Conservation (phyloP, 345 rosid genomes). For the Turnera subulata region DNA sequence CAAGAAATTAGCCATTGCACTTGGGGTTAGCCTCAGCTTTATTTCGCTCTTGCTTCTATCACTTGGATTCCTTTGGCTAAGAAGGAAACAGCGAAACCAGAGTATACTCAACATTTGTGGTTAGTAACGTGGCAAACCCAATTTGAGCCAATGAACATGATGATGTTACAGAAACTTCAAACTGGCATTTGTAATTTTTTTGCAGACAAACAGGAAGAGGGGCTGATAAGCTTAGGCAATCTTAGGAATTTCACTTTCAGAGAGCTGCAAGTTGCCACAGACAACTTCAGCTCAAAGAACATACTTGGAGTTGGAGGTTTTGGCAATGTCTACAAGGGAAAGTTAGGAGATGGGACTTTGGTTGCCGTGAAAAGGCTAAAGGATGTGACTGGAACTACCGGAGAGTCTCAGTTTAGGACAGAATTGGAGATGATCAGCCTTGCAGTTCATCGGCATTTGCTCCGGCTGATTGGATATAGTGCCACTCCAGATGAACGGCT, state of each 20-base stretch:
- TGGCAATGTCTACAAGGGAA: slow-evolving; percentile 92
- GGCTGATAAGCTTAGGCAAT: slow-evolving; percentile 63
- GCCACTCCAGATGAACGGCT: slow-evolving; percentile 71
- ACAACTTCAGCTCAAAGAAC: slow-evolving; percentile 71
- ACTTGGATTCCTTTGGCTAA: slow-evolving; percentile 50
- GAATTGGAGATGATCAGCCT: slow-evolving; percentile 96
- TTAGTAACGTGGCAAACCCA: slow-evolving; percentile 22
- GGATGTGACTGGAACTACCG: slow-evolving; percentile 65
- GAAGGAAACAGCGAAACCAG: slow-evolving; percentile 41
- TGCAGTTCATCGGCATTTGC: slow-evolving; percentile 86
- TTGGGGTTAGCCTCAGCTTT: slow-evolving; percentile 64
- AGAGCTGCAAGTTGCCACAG: slow-evolving; percentile 76
- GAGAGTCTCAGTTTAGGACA: slow-evolving; percentile 84
- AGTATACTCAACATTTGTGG: slow-evolving; percentile 46
- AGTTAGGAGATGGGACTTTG: slow-evolving; percentile 61
- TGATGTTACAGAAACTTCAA: background rate
- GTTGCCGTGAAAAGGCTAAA: slow-evolving; percentile 87
- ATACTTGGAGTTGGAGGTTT: slow-evolving; percentile 93
- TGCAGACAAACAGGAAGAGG: slow-evolving; percentile 74
- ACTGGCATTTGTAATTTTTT: background rate
- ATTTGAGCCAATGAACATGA: background rate
- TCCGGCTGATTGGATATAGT: slow-evolving; percentile 76
- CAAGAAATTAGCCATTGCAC: slow-evolving; percentile 59
- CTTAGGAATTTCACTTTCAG: slow-evolving; percentile 76
- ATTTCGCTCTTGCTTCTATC: slow-evolving; percentile 41